Evolutionary conservation across 2,329 filamentous ascomycete species (phyloP).

Genomic region (Nothopassalora personata): DNA sequence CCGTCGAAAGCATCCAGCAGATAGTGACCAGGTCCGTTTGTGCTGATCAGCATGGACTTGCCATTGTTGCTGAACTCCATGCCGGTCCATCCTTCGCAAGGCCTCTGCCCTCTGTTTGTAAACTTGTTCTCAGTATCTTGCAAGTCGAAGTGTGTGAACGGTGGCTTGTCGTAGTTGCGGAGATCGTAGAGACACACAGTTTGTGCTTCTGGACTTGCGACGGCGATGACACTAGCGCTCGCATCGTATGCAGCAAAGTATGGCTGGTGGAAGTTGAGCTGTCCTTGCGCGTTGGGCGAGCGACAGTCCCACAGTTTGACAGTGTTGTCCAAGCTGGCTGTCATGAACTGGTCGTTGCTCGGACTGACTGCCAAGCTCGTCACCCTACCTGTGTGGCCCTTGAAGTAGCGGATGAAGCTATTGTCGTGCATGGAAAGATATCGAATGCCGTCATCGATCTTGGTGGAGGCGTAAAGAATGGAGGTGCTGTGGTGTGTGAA

Average conservation of each 20-base stretch:
- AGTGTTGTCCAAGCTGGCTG: constrained; percentile 84
- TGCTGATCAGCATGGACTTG: constrained; percentile 77
- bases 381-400: constrained; percentile 78
- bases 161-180: constrained; percentile 86
- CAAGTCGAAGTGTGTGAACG: constrained; percentile 82
- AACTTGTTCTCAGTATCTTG: constrained; percentile 56
- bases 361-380: constrained; percentile 81
- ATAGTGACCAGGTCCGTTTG: constrained; percentile 79
- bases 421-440: constrained; percentile 93
- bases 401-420: constrained; percentile 92
- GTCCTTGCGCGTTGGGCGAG: constrained; percentile 72
- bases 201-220: constrained; percentile 75
- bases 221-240: constrained; percentile 83
- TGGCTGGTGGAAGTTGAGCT: constrained; percentile 72
- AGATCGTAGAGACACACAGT: constrained; percentile 85
- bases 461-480: constrained; percentile 93
- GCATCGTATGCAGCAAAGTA: constrained; percentile 88
- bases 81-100: constrained; percentile 67
- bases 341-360: constrained; percentile 84
- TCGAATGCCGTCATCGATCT: constrained; percentile 82
- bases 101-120: constrained; percentile 46
- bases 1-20: constrained; percentile 91
- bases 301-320: constrained; percentile 85
- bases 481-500: constrained; percentile 90
- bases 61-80: constrained; percentile 96